These are phyloP conservation scores for Taphrina communis DNA, from an alignment of 1,139 yeast species.

Conservation along the genomic window DNA sequence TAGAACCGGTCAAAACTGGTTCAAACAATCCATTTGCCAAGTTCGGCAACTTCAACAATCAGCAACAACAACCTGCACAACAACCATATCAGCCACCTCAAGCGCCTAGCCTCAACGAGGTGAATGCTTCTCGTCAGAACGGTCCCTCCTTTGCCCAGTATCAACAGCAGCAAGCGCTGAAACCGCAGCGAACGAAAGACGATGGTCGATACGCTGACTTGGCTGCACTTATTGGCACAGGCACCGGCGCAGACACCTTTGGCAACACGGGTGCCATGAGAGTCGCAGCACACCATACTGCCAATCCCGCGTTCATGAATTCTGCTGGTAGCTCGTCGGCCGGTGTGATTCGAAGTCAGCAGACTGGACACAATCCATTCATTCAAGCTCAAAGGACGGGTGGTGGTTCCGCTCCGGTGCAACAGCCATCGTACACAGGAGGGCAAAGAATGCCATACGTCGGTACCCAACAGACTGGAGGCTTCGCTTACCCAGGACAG, in stretches of 20 bases:
- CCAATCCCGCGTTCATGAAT: conserved; percentile 72
- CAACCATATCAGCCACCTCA: conserved; percentile 34
- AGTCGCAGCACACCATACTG: conserved; percentile 92
- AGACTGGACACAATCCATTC: conserved; percentile 43
- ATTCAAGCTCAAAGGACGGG: conserved; percentile 38
- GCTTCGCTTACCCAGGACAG: conserved; percentile 40
- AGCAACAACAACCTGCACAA: conserved; percentile 8
- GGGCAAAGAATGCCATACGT: conserved; percentile 19
- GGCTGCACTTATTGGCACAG: conserved; percentile 77
- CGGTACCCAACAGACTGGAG: conserved; percentile 41
- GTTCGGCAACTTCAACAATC: conserved; percentile 43
- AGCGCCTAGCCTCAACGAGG: conserved; percentile 30
- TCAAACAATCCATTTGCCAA: conserved; percentile 89
- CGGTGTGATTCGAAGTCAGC: conserved; percentile 40
- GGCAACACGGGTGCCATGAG: conserved; percentile 92
- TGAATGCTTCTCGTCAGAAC: conserved; percentile 20
- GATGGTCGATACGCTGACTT: conserved; percentile 65
- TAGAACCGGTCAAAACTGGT: conserved; percentile 73
- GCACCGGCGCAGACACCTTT: conserved; percentile 85
- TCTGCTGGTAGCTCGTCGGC: conserved; percentile 63
- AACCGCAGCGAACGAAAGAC: conserved; percentile 25
- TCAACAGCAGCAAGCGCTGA: conserved; percentile 41
- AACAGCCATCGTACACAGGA: conserved; percentile 27
- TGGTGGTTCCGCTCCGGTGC: conserved; percentile 24
- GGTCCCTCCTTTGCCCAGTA: conserved; percentile 21